Base-by-base conservation (phyloP, 495 filamentous ascomycete species). In the Aspergillus leporis region DNA sequence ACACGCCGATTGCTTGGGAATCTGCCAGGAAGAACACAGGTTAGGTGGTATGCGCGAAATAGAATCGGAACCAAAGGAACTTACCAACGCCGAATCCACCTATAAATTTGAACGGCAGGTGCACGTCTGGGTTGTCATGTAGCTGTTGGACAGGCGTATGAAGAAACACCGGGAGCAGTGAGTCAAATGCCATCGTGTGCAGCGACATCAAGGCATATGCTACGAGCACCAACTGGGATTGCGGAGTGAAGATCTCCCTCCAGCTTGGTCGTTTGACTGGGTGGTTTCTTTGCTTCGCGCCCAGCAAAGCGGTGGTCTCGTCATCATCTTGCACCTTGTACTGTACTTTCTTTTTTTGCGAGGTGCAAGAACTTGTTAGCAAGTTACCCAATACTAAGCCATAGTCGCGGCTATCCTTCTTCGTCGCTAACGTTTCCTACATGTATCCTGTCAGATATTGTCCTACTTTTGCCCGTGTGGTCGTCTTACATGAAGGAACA, bases 111-210 rank as follows among this genome's bases (percentile, higher is more conserved):
- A 94, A 88, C 0, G 90, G 90, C 3, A 90, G 79, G 14, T 73
- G 55, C 10, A 81, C 74, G 34, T 81, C 75, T 1, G 85, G 86
- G 66, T 88, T 87, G n/a, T 70, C 65, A 5, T 75, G 57, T 28
- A 83, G 69, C 0, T 80, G 67, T 59, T 87, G 82, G 5, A 62
- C 66, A 0, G 87, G 90, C 63, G 87, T 87, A 69, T 93, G 89
- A 68, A 94, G 83, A 66, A 93, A 93, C 2, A 93, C 88, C 1
- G 90, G 88, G 4, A 93, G 77, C 7, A 91, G 78, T 56, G 93
- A 89, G 70, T 96, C 91, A 65, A 83, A 94, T 1, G 88, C 87
- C 51, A 92, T 83, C 5, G 83, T 83, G 61, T 94, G 90, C 22
- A 93, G 74, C 4, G 91, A 88, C 19, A 94, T 78, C 36, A 92